These are phyloP conservation scores for Aspergillus niger DNA, from an alignment of 2,329 filamentous ascomycete genomes.

Conservation along the genomic window DNA sequence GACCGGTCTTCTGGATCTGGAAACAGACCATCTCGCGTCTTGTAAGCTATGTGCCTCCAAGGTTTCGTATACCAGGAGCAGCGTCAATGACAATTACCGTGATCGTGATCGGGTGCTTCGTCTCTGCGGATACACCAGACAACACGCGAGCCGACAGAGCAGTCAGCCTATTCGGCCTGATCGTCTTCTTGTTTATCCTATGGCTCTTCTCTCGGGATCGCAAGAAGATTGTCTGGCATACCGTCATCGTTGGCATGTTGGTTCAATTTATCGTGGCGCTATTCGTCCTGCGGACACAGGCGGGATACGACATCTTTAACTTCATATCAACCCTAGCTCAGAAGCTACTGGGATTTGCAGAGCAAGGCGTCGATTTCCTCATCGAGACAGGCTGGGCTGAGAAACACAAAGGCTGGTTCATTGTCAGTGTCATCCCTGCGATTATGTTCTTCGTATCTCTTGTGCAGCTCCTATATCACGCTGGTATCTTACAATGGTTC, in stretches of 20 bases:
- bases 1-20: conserved; percentile 69
- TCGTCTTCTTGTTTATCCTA: conserved; percentile 68
- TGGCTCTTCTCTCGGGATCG: conserved; percentile 72
- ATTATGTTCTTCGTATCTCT: conserved; percentile 96
- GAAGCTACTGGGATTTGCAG: conserved; percentile 73
- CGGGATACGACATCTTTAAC: conserved; percentile 86
- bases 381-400: conserved; percentile 51
- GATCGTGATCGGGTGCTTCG: conserved; percentile 78
- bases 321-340: conserved; percentile 78
- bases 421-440: conserved; percentile 77
- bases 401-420: conserved; percentile 63
- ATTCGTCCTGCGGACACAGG: conserved; percentile 79
- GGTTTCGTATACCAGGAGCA: conserved; percentile 63
- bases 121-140: conserved; percentile 67
- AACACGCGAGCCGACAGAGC: conserved; percentile 81
- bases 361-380: conserved; percentile 72
- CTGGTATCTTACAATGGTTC: conserved; percentile 84
- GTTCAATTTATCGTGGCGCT: conserved; percentile 84
- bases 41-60: conserved; percentile 66
- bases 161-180: conserved; percentile 75
- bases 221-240: conserved; percentile 65
- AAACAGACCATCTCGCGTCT: conserved; percentile 62
- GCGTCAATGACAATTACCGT: conserved; percentile 67
- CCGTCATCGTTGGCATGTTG: conserved; percentile 85
- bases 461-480: conserved; percentile 83